phyloP scores from a whole-genome alignment of 2,329 filamentous ascomycete species.

The Trichoderma endophyticum region DNA sequence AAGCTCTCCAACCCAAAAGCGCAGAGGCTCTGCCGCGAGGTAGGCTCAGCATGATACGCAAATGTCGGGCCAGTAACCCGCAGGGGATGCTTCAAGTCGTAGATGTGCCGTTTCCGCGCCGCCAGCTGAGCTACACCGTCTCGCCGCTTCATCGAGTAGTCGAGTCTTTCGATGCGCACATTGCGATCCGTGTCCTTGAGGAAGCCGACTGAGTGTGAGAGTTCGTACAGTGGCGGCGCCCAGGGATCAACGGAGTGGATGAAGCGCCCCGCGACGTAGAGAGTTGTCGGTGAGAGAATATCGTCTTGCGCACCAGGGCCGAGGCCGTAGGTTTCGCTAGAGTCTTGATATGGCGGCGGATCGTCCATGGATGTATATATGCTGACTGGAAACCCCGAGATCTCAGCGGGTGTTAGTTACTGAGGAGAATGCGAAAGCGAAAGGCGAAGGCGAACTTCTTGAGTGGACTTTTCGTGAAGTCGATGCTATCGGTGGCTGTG shows the following conservation, averaged over 20 bases:
- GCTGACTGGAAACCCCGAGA: background rate
- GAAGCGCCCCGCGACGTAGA: conserved; percentile 34
- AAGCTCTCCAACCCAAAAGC: conserved; percentile 31
- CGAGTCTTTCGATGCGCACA: conserved; percentile 33
- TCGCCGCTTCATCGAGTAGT: conserved; percentile 27
- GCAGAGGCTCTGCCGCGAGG: conserved; percentile 29
- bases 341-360: background rate
- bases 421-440: background rate
- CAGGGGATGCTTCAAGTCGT: conserved; percentile 34
- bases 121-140: conserved; percentile 27
- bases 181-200: conserved; percentile 32
- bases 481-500: background rate
- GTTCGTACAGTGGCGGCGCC: conserved; percentile 35
- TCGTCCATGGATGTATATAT: background rate
- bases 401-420: background rate
- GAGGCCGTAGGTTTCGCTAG: background rate
- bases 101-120: conserved; percentile 33
- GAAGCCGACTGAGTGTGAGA: conserved; percentile 35
- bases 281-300: conserved; percentile 31
- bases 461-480: background rate
- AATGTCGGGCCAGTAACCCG: conserved; percentile 30
- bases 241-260: conserved; percentile 31
- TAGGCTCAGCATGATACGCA: conserved; percentile 33
- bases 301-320: conserved; percentile 1
- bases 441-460: background rate